Percentiles rank a stretch among this genome's conserved stretches.
These are phyloP conservation scores for Fusarium sacchari DNA, from an alignment of 2,329 filamentous ascomycete species.

Conservation along the genomic window DNA sequence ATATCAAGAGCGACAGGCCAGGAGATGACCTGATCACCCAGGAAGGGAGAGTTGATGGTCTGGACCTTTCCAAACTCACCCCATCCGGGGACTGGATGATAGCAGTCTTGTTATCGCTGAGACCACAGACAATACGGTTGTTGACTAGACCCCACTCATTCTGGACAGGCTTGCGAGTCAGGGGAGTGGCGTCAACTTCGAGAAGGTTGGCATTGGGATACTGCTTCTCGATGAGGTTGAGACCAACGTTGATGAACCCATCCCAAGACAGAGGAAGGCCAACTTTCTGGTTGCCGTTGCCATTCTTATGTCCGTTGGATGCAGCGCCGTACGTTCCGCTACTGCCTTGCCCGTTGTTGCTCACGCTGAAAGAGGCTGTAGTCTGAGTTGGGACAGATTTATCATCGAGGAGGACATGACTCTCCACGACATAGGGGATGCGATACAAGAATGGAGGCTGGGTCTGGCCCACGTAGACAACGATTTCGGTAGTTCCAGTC, in stretches of 20 bases:
- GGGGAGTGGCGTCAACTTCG: constrained; percentile 18
- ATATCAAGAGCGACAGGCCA: constrained; percentile 20
- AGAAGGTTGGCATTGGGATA: constrained; percentile 12
- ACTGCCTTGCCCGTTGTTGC: neutral
- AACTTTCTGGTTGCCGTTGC: neutral
- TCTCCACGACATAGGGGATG: constrained; percentile 2
- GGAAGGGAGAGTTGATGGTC: constrained; percentile 3
- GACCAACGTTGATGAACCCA: constrained; percentile 18
- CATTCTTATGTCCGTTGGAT: neutral
- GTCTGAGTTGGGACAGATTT: neutral
- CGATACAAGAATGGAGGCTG: constrained; percentile 55
- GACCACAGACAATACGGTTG: constrained; percentile 15
- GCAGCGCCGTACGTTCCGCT: neutral
- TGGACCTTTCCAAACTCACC: constrained; percentile 12
- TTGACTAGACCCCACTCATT: constrained; percentile 25
- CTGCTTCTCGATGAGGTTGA: constrained; percentile 13
- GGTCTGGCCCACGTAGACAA: constrained; percentile 49
- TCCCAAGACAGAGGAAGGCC: constrained; percentile 20
- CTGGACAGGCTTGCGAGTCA: neutral
- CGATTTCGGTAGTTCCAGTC: constrained; percentile 8
- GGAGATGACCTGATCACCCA: neutral
- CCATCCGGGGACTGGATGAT: constrained; percentile 24
- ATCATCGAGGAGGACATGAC: neutral
- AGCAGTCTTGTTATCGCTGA: constrained; percentile 14
- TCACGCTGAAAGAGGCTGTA: neutral